Conservation (phyloP, 805 yeast species). For the Wilhelminamyces savonicus region DNA sequence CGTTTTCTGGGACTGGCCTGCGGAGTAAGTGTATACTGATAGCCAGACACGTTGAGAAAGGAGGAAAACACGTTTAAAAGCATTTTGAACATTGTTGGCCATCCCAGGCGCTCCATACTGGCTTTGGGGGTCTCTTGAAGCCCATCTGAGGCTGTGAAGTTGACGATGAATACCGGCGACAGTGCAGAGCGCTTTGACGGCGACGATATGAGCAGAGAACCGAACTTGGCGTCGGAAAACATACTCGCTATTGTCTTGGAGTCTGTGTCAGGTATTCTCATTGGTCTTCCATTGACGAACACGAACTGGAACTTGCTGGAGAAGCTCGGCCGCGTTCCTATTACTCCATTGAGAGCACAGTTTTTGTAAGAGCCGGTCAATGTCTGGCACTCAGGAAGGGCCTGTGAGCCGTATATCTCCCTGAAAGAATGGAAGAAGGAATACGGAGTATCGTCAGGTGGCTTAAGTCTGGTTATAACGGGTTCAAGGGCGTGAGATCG, state of each 20-base stretch:
- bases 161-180: conserved; percentile 35
- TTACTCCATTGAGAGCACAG: conserved; percentile 26
- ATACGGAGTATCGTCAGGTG: conserved; percentile 3
- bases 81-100: too few species aligned
- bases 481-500: conserved; percentile 1
- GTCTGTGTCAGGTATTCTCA: conserved; percentile 8
- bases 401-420: conserved; percentile 22
- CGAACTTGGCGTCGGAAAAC: conserved; percentile 16
- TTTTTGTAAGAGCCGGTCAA: conserved; percentile 18
- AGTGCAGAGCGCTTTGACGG: conserved; percentile 23
- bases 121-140: too few species aligned
- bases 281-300: conserved; percentile 36
- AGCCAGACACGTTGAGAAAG: too few species aligned
- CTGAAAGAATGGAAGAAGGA: conserved; percentile 2
- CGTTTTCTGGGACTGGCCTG: neutral
- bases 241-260: conserved; percentile 12
- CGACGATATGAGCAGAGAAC: conserved; percentile 1
- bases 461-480: conserved; percentile 11
- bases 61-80: too few species aligned
- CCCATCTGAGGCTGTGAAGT: conserved; percentile 16
- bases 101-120: too few species aligned
- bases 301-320: conserved; percentile 38
- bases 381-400: conserved; percentile 14
- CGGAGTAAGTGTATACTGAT: too few species aligned
- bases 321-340: conserved; percentile 31